Conservation (phyloP, 306 rosid species). For the Ormosia semicastrata region DNA sequence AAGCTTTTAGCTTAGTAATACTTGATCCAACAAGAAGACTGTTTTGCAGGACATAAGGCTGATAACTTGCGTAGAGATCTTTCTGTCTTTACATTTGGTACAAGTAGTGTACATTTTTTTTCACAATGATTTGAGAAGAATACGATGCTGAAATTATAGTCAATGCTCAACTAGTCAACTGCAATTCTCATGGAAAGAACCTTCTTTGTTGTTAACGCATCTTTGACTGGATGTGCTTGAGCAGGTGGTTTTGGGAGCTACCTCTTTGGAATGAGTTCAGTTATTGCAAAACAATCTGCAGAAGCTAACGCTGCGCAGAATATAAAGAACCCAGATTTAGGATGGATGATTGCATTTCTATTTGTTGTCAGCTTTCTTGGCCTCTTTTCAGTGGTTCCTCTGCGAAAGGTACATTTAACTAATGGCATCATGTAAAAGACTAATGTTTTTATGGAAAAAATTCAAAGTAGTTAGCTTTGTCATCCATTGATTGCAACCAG, state of each 20-base stretch:
- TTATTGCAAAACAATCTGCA: slow-evolving; percentile 42
- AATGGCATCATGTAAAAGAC: not conserved
- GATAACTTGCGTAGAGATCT: not conserved
- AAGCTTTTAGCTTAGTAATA: too few species aligned
- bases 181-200: slow-evolving; percentile 6
- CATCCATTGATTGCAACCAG: not conserved
- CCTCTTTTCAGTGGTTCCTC: slow-evolving; percentile 52
- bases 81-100: not conserved
- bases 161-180: not conserved
- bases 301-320: not conserved
- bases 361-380: slow-evolving; percentile 58
- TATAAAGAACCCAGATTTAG: slow-evolving; percentile 41
- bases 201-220: not conserved
- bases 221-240: slow-evolving; percentile 19
- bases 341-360: slow-evolving; percentile 52
- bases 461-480: not conserved
- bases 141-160: not conserved
- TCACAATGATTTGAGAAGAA: not conserved
- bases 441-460: not conserved
- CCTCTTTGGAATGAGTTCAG: slow-evolving; percentile 50
- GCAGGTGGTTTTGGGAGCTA: slow-evolving; percentile 56
- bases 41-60: not conserved
- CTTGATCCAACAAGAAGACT: too few species aligned
- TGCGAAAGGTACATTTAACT: slow-evolving; percentile 41
- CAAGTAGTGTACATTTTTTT: not conserved